phyloP scores from a whole-genome alignment of 768 basidiomycete species.

The Grammothele lineata region DNA sequence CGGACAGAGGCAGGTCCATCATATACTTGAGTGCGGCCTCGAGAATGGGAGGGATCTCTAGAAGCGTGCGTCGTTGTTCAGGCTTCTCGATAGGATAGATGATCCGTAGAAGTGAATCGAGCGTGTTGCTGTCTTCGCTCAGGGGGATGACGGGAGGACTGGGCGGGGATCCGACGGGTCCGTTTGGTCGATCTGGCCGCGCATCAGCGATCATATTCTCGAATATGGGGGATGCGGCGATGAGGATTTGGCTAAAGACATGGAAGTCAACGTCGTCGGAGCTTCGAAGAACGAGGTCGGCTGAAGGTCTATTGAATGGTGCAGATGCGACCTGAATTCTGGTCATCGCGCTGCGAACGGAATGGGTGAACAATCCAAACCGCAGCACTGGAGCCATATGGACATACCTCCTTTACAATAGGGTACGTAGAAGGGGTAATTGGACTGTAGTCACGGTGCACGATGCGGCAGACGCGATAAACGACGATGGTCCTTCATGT shows the following conservation, averaged over 20 bases:
- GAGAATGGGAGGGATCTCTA: conserved; percentile 8
- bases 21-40: conserved; percentile 17
- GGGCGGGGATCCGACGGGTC: too few relatives aligned
- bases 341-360: too few relatives aligned
- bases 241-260: conserved; percentile 26
- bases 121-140: conserved; percentile 7
- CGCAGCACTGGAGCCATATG: too few relatives aligned
- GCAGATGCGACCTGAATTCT: too few relatives aligned
- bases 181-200: too few relatives aligned
- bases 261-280: conserved; percentile 26
- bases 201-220: conserved; percentile 30
- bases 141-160: conserved; percentile 4
- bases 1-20: conserved; percentile 7
- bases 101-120: conserved; percentile 17
- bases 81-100: conserved; percentile 17
- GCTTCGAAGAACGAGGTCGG: conserved; percentile 27
- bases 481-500: too few relatives aligned
- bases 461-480: too few relatives aligned
- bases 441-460: too few relatives aligned
- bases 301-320: conserved; percentile 18
- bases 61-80: neutral
- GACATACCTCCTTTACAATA: too few relatives aligned
- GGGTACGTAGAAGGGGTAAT: too few relatives aligned
- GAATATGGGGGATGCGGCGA: conserved; percentile 27
- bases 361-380: too few relatives aligned